Base-by-base conservation (phyloP, 345 rosid species). In the Jatropha curcas region DNA sequence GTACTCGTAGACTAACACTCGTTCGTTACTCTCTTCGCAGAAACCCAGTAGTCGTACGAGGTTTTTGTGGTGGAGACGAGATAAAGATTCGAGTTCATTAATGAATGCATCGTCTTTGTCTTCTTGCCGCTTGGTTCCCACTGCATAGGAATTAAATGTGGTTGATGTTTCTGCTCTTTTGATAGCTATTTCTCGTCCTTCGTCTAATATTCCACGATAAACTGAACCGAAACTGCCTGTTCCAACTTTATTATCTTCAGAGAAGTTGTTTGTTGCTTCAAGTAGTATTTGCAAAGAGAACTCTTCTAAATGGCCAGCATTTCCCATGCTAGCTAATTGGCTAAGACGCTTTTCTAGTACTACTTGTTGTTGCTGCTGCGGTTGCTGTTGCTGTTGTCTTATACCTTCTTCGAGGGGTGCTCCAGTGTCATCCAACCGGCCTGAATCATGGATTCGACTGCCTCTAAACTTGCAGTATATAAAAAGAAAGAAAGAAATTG, bases 171-270 rank as follows among this genome's bases (percentile, higher is more conserved):
- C 95, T 1, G 97, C 98, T 60, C 97, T 76, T 75, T 93, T 93
- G 74, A 93, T 78, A 0, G 98, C 98, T 3, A 93, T 87, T 24
- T 86, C 83, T 30, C 86, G 89, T 3, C 90, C 95, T 8, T 87
- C 98, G 2, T 76, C 82, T 45, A 93, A 63, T 31, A 70, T 72
- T 2, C 82, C 95, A 0, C 45, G 78, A 73, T 91, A 93, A 60
- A 93, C 97, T 0, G 88, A 84, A 8, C 98, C 97, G 20, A 91
- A 93, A 63, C 98, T 88, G 5, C 98, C 98, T 0, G 81, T 66
- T 41, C 98, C 97, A 0, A 93, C 79, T 77, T 83, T 86, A 81
- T 66, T 74, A 64, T 82, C 85, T 10, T 75, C 76, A 0, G 93
- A 85, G 88, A 93, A 91, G n/a, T 85, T 79, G 34, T 82, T 50